Evolutionary conservation across 306 rosid species (phyloP), one percentile per base, ranked within the genome.

Genomic region (Luffa acutangula): DNA sequence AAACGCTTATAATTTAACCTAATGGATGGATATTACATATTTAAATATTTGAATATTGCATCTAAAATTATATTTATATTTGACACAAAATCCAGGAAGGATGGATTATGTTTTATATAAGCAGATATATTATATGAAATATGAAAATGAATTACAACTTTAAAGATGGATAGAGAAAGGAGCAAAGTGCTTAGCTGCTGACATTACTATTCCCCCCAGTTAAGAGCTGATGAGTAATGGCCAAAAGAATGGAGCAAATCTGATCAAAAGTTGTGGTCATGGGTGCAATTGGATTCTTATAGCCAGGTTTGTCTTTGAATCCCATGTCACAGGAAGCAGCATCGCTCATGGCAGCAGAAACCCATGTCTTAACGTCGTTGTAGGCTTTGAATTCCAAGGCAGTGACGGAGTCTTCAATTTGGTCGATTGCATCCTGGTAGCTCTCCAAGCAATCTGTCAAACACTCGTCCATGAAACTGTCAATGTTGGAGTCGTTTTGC

Each of bases 321-420:
- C 78, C 78, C 33, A 9, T 1, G 6, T 75, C 64, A 18, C 78
- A 75, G 31, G 64, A 17, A 8, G 58, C 49, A 18, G 9, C 63
- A 53, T 75, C 78, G 6, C 45, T 51, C 78, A 75, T 75, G 17
- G 63, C 78, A 17, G 78, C 59, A 0, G 64, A 1, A 6, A 75
- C 18, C 78, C 78, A 51, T 17, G 78, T 75, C 48, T 34, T 75
- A 3, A 75, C 15, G 53, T 75, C 78, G 1, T 53, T 52, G 2
- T 52, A 75, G 5, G 78, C 78, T 34, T 52, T 75, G 64, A 75
- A 75, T 3, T 75, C 78, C 49, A 75, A 1, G 2, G 78, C 78
- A 0, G 78, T 75, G 31, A 75, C 21, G 1, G 78, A 51, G 37
- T 75, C 78, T 5, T 75, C 78, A 4, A 75, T 33, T 36, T 75